Evolutionary conservation across 345 rosid species (phyloP).

Genomic region (Salix brachista): DNA sequence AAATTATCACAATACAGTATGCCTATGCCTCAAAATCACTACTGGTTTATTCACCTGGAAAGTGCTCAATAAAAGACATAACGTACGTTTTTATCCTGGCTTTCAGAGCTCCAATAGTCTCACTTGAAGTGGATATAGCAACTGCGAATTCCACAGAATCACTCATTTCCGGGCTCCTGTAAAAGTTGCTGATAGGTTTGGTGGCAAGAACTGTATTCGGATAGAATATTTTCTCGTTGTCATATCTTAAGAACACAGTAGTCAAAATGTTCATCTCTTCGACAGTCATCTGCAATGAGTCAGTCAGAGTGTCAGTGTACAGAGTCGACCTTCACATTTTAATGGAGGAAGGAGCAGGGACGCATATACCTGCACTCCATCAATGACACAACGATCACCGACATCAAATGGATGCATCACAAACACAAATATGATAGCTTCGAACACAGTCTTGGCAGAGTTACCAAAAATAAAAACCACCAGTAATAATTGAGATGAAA

Average conservation of each 20-base stretch:
- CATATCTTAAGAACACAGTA: constrained; percentile 24
- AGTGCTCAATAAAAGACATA: neutral
- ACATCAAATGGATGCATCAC: constrained; percentile 81
- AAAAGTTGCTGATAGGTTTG: constrained; percentile 34
- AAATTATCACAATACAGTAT: too few relatives aligned
- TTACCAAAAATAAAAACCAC: constrained; percentile 56
- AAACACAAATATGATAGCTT: constrained; percentile 74
- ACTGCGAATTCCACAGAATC: constrained; percentile 19
- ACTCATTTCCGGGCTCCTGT: constrained; percentile 30
- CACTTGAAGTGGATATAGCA: constrained; percentile 24
- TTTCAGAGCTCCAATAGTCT: constrained; percentile 20
- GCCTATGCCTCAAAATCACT: too few relatives aligned
- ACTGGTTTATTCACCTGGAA: too few relatives aligned
- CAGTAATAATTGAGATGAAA: constrained; percentile 59
- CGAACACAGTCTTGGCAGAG: constrained; percentile 53
- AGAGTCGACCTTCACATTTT: neutral
- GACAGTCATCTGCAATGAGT: constrained; percentile 22
- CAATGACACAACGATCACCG: constrained; percentile 79
- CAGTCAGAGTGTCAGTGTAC: constrained; percentile 2
- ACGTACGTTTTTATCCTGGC: constrained; percentile 19
- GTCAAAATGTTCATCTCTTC: constrained; percentile 31
- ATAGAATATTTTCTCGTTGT: constrained; percentile 27
- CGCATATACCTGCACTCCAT: constrained; percentile 59
- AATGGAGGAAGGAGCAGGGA: neutral
- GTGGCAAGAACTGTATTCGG: constrained; percentile 23